Base-by-base conservation (phyloP, 1,284 basidiomycete genomes). In the Ustilago nuda region DNA sequence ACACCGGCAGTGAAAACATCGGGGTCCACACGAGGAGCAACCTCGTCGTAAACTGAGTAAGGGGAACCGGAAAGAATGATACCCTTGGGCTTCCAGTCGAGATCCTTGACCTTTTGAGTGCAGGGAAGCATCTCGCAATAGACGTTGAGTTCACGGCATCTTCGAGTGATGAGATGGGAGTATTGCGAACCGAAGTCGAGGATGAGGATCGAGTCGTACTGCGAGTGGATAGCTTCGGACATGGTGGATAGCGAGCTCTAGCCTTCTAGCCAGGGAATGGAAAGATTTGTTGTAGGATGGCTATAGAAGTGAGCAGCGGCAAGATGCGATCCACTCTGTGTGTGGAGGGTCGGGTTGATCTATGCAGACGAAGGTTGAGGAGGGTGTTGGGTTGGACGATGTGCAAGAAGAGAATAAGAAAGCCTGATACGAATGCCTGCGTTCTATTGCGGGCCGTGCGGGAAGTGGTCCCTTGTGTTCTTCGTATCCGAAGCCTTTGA, bases 141-240 rank as follows among this genome's bases (percentile, higher is more conserved):
- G 65, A 99, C 94, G 74, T 94, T 95, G 86, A 96, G 90, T 87
- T 99, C 97, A 86, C 97, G 93, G 89, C 96, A 98, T 91, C 97
- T 90, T 86, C 97, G 89, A 19, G 96, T 98, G 87, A 99, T 99
- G 79, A 99, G 89, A 89, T 99, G 97, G 81, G 95, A 98, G 87
- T 98, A 98, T 90, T 98, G 95, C 50, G 94, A 98, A 74, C 96
- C 96, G 87, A 99, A 99, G 87, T 99, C 96, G 56, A 99, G 89
- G 84, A 99, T 98, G 56, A 98, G 91, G 83, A 99, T 92, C 55
- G 95, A 95, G 86, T 98, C 95, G 86, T 98, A 98, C 83, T 95
- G 92, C 87, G 94, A 93, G 88, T 98, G 95, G 78, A 97, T 97
- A 73, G 88, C 88, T 58, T 87, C 82, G 30, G 81, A 65, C 82